Base-by-base conservation (phyloP, 1,139 yeast species). In the Kodamaea derodonti region DNA sequence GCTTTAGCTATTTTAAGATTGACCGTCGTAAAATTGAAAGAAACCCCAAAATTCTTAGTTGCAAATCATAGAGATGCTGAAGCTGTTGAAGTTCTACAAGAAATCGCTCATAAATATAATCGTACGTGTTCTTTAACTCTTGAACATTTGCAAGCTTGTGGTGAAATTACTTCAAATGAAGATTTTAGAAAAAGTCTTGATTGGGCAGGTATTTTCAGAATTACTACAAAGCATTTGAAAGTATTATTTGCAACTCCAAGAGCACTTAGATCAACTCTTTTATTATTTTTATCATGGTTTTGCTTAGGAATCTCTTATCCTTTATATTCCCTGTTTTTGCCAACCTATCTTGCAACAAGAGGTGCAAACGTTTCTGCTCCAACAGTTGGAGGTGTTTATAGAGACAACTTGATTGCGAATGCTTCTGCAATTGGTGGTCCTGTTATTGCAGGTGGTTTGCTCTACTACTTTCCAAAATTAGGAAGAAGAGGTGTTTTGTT, bases 401-500 rank as follows among this genome's bases (percentile, higher is more conserved):
- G 80, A 47, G 74, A 78, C 51, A 69, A 73, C 30, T 57, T 73
- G 32, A 63, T 79, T 34, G 69, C 72, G 31, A 73, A 72, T 44
- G 62, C 69, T 22, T 63, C 67, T 18, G 69, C 78, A 25, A 73
- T 75, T 25, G 69, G 72, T 35, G 85, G 84, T 8, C 84, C 84
- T 6, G 43, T 75, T 12, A 54, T 78, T 30, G 84, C 76, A 4
- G 80, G 75, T 31, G 57, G 42, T 3, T 39, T 53, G 4, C 38
- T 72, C 30, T 58, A 71, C 36, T 56, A 60, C 32, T 49, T 73
- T 39, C 80, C 77, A 3, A 48, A 47, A 14, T 43, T 75, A 24
- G 84, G 84, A 7, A 62, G 83, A 45, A 62, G 77, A 43, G 82
- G 81, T 4, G 65, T 78, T 3, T 60, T 78, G 68, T 62, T 62